Evolutionary conservation across 2,329 filamentous ascomycete species (phyloP).

Genomic region (Nothophaeocryptopus gaeumannii): DNA sequence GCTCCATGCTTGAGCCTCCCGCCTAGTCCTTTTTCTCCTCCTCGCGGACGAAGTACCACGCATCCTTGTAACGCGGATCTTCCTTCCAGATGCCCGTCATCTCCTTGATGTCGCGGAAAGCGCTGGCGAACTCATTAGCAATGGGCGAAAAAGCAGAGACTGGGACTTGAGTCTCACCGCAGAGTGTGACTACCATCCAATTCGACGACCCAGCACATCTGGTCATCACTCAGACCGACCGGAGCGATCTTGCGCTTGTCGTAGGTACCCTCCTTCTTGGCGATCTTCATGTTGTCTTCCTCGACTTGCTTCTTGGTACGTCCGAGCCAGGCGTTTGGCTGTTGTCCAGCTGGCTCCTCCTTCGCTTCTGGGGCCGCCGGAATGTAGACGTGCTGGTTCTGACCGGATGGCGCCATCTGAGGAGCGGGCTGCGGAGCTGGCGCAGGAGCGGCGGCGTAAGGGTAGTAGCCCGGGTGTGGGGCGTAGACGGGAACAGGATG

Average conservation of each 20-base stretch:
- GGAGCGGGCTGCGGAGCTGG: constrained; percentile 12
- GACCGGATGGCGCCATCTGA: constrained; percentile 3
- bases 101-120: constrained; percentile 34
- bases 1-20: no score
- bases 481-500: constrained; percentile 13
- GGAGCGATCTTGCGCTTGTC: constrained; percentile 36
- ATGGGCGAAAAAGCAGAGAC: neutral
- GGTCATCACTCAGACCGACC: constrained; percentile 31
- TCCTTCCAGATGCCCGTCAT: constrained; percentile 36
- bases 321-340: constrained; percentile 33
- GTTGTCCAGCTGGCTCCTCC: constrained; percentile 2
- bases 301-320: constrained; percentile 38
- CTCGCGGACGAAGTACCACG: constrained; percentile 35
- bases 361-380: constrained; percentile 11
- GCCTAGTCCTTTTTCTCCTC: constrained; percentile 25
- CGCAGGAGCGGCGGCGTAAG: constrained; percentile 16
- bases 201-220: constrained; percentile 39
- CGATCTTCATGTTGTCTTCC: constrained; percentile 40
- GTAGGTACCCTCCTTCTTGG: constrained; percentile 34
- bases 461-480: constrained; percentile 21
- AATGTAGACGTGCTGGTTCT: constrained; percentile 21
- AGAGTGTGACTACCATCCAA: constrained; percentile 31
- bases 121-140: constrained; percentile 20
- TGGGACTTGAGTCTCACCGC: constrained; percentile 24
- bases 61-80: constrained; percentile 33